Evolutionary conservation across 257 asterid species (phyloP), one percentile per base, ranked within the genome.

Genomic region (Lycium ferocissimum): DNA sequence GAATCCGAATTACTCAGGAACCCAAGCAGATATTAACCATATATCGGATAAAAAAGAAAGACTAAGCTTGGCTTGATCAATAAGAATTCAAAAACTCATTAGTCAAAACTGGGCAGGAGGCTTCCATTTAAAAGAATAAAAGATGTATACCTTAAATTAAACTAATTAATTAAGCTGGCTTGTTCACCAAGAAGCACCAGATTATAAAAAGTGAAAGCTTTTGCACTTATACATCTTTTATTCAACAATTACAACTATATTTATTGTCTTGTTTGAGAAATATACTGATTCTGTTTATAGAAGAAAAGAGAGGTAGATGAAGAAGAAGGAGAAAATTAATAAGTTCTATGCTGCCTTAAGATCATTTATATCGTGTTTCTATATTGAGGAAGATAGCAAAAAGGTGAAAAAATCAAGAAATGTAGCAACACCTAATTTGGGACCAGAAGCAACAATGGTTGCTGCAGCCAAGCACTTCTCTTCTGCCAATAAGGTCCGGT

Each of bases 391-490:
- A 8, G 75, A 79, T 11, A 47, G 20, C 35, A 82, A 66, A 57
- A 87, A 61, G 12, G 35, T 18, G 80, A 86, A 69, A 85, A 20
- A 76, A 49, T 63, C 87, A 26, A 26, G 33, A 54, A 84, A 87
- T 22, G 45, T 4, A 78, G 61, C 79, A 53, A 82, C 61, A 73
- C 83, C 88, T 54, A 12, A 63, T 78, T 59, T n/a, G 66, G 73
- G 54, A 47, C 89, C 92, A 49, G 89, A 87, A 59, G 88, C 91
- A 35, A 58, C 89, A 4, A 87, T 89, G 88, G 85, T 90, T 57
- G 89, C 84, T 37, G 92, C 91, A 54, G 89, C 90, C 13, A 92
- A 90, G 85, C 90, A 92, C 85, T 90, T 92, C 86, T 89, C 95
- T 38, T 71, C 84, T 38, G 85, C 87, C 14, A 85, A 84, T 17